Conservation (phyloP, 345 rosid genomes). For the Syzygium aqueum region DNA sequence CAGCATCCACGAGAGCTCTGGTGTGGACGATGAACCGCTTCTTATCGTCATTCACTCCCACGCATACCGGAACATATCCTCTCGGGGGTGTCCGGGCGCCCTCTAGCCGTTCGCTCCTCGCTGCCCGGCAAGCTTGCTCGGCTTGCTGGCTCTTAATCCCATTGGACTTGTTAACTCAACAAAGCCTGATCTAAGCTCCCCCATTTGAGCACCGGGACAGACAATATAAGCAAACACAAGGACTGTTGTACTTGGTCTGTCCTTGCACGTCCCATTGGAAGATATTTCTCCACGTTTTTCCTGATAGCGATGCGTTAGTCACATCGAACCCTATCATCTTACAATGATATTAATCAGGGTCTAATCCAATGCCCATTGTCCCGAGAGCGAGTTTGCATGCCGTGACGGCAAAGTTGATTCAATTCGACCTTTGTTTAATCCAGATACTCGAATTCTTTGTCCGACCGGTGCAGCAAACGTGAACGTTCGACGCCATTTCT, state of each 20-base stretch:
- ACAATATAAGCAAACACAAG: background rate
- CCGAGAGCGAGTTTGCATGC: background rate
- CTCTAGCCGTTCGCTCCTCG: background rate
- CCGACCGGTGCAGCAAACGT: background rate
- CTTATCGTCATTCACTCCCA: constrained; percentile 10
- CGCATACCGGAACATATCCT: constrained; percentile 25
- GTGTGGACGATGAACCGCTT: constrained; percentile 18
- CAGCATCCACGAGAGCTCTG: constrained; percentile 12
- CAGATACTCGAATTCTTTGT: background rate
- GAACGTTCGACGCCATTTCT: background rate
- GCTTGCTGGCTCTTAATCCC: constrained; percentile 16
- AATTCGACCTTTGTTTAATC: background rate
- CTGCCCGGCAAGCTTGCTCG: constrained; percentile 1
- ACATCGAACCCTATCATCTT: background rate
- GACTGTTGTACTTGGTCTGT: background rate
- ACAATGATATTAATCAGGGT: background rate
- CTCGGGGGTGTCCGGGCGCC: background rate
- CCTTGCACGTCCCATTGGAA: background rate
- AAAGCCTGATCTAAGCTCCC: background rate
- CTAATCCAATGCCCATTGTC: background rate
- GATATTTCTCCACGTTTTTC: background rate
- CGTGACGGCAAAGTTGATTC: background rate
- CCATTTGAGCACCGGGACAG: background rate
- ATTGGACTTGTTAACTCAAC: background rate
- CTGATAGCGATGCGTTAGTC: background rate